phyloP scores from a whole-genome alignment of 1,284 basidiomycete species.

The Heimioporus punctisporus region DNA sequence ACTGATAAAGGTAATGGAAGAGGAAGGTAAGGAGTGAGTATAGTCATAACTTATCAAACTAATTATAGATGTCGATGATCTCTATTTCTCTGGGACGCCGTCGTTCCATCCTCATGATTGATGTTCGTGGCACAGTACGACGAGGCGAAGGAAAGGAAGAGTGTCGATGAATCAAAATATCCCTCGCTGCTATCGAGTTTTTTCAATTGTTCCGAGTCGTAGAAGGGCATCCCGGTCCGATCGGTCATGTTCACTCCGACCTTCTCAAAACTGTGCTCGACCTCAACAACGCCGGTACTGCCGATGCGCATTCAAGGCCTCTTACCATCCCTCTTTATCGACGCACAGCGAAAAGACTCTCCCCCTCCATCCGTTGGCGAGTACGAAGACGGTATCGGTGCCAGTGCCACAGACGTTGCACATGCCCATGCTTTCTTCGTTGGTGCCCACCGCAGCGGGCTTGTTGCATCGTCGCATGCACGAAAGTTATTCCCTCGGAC shows the following conservation, averaged over 20 bases:
- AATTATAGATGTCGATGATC: too few species aligned
- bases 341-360: slow-evolving; percentile 15
- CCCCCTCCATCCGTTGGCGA: slow-evolving; percentile 19
- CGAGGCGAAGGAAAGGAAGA: too few species aligned
- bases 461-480: slow-evolving; percentile 42
- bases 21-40: too few species aligned
- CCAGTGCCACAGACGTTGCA: slow-evolving; percentile 40
- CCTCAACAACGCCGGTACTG: slow-evolving; percentile 17
- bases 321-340: slow-evolving; percentile 1
- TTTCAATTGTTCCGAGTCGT: too few species aligned
- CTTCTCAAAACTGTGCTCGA: slow-evolving; percentile 16
- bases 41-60: too few species aligned
- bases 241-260: slow-evolving; percentile 20
- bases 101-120: too few species aligned
- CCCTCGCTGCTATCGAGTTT: too few species aligned
- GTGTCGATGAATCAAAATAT: too few species aligned
- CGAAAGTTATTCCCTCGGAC: slow-evolving; percentile 54
- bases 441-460: slow-evolving; percentile 41
- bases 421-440: slow-evolving; percentile 42
- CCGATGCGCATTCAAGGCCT: slow-evolving; percentile 9
- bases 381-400: background rate
- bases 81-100: too few species aligned
- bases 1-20: too few species aligned
- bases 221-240: too few species aligned
- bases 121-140: too few species aligned